phyloP scores from a whole-genome alignment of 768 basidiomycete species.

The Serpula lacrymans region DNA sequence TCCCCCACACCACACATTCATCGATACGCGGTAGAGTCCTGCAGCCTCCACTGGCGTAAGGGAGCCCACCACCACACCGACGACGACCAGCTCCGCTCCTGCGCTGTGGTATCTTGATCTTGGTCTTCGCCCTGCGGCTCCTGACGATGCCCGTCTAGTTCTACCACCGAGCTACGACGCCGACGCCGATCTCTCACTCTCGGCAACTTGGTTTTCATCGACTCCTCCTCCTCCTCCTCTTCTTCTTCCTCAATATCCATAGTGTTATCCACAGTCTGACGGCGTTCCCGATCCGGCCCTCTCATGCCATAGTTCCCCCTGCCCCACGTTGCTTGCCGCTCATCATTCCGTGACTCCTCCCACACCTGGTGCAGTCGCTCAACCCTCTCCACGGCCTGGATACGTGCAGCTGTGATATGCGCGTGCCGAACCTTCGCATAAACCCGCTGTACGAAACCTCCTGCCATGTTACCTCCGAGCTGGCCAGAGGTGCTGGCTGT shows the following conservation, averaged over 20 bases:
- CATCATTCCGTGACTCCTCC: constrained; percentile 21
- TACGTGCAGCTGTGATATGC: constrained; percentile 66
- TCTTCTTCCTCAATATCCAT: constrained; percentile 16
- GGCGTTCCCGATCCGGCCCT: constrained; percentile 28
- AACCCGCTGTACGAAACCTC: constrained; percentile 50
- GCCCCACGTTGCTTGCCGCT: constrained; percentile 57
- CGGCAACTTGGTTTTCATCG: constrained; percentile 10
- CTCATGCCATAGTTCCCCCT: constrained; percentile 64
- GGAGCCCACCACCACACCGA: constrained; percentile 86
- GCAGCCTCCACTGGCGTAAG: constrained; percentile 66
- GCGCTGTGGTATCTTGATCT: constrained; percentile 13
- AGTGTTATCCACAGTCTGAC: neutral
- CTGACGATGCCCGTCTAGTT: constrained; percentile 1
- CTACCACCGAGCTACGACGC: constrained; percentile 4
- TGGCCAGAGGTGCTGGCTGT: neutral
- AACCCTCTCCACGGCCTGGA: constrained; percentile 65
- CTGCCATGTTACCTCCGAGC: constrained; percentile 7
- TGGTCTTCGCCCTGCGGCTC: constrained; percentile 9
- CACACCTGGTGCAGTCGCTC: constrained; percentile 65
- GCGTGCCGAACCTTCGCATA: constrained; percentile 63
- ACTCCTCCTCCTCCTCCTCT: constrained; percentile 22
- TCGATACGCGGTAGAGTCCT: constrained; percentile 70
- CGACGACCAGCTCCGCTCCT: constrained; percentile 11
- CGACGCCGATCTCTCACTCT: neutral
- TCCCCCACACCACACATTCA: too few relatives aligned